Evolutionary conservation across 495 filamentous ascomycete species (phyloP).

Genomic region (Penicillium arizonense): DNA sequence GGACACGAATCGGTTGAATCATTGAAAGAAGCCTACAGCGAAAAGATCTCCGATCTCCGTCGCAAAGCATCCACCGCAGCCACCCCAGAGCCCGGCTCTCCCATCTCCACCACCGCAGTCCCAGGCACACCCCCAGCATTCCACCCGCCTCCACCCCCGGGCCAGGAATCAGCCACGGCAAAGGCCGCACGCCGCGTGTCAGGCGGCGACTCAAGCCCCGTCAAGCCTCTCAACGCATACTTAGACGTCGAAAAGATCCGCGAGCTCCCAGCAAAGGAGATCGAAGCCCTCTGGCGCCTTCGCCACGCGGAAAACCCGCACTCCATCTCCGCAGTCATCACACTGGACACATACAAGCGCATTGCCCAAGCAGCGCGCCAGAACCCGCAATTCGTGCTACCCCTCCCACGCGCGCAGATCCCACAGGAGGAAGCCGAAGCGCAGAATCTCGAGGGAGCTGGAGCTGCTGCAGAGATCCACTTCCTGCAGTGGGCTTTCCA

Average conservation of each 20-base stretch:
- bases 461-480: constrained; percentile 43
- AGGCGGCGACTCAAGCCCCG: constrained; percentile 40
- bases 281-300: constrained; percentile 88
- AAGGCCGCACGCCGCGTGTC: constrained; percentile 30
- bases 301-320: constrained; percentile 67
- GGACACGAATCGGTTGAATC: constrained; percentile 72
- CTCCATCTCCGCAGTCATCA: constrained; percentile 81
- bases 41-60: constrained; percentile 69
- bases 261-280: constrained; percentile 72
- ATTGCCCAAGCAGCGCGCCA: constrained; percentile 66
- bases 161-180: constrained; percentile 28
- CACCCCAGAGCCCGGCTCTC: constrained; percentile 44
- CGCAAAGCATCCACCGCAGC: constrained; percentile 58
- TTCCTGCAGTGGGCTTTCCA: constrained; percentile 70
- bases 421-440: constrained; percentile 8
- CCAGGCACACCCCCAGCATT: constrained; percentile 26
- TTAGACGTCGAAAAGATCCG: constrained; percentile 77
- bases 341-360: constrained; percentile 62
- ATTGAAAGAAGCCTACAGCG: constrained; percentile 77
- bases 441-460: constrained; percentile 29
- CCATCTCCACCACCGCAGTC: constrained; percentile 6
- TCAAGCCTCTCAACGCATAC: constrained; percentile 81
- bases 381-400: constrained; percentile 87
- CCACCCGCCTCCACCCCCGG: constrained; percentile 27
- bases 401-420: constrained; percentile 64